Conservation (phyloP, 805 yeast species). For the Brettanomyces anomalus region DNA sequence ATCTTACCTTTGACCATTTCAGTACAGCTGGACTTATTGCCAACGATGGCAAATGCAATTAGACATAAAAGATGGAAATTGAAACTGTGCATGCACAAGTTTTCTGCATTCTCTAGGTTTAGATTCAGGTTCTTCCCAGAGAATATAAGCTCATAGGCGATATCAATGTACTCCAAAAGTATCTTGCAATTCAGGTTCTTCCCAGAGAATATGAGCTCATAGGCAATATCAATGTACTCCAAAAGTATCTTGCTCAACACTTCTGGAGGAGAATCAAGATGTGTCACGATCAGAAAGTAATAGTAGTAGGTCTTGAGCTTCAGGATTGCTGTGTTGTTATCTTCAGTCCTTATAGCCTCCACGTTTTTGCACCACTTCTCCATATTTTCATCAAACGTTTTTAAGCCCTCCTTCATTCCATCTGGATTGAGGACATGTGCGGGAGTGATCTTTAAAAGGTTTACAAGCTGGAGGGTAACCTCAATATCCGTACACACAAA, state of each 20-base stretch:
- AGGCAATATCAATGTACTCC: constrained; percentile 16
- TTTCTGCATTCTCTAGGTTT: constrained; percentile 17
- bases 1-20: constrained; percentile 8
- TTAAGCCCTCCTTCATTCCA: constrained; percentile 10
- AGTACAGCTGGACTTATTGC: background rate
- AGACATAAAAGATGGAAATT: constrained; percentile 23
- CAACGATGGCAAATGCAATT: constrained; percentile 17
- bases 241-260: constrained; percentile 12
- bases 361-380: constrained; percentile 18
- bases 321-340: constrained; percentile 16
- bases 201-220: too few species aligned
- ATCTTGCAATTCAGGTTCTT: too few species aligned
- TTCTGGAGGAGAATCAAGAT: constrained; percentile 10
- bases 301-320: constrained; percentile 23
- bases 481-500: constrained; percentile 26
- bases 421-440: constrained; percentile 16
- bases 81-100: constrained; percentile 22
- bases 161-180: constrained; percentile 14
- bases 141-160: constrained; percentile 18
- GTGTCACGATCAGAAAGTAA: constrained; percentile 21
- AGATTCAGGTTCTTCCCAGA: constrained; percentile 10
- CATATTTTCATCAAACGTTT: constrained; percentile 16
- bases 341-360: constrained; percentile 13
- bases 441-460: constrained; percentile 26
- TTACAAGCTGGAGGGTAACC: constrained; percentile 24